These are phyloP conservation scores for Eleusine coracana DNA, from an alignment of 176 grass and related monocot genomes.

Conservation along the genomic window DNA sequence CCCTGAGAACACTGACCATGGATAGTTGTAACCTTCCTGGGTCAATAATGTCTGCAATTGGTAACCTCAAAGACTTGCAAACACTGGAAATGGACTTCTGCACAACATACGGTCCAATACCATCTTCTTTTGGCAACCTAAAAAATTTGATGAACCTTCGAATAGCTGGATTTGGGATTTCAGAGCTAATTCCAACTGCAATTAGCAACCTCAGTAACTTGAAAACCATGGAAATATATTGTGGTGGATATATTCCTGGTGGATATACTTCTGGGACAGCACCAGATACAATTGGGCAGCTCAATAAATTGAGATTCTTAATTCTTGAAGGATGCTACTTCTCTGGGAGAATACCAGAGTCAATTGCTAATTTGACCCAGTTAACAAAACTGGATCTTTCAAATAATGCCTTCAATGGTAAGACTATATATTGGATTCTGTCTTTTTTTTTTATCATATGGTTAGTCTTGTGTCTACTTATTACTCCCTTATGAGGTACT, in stretches of 20 bases:
- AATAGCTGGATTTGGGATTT: not conserved
- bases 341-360: conserved; percentile 32
- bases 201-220: conserved; percentile 23
- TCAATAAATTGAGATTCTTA: conserved; percentile 7
- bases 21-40: not conserved
- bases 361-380: conserved; percentile 2
- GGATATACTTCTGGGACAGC: not conserved
- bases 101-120: not conserved
- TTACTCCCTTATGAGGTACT: too few relatives aligned
- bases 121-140: conserved; percentile 12
- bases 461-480: not conserved
- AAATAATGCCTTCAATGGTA: not conserved
- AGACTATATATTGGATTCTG: not conserved
- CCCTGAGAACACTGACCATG: not conserved
- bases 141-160: not conserved
- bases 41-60: not conserved
- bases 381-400: not conserved
- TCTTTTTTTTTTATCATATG: not conserved
- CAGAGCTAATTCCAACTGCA: not conserved
- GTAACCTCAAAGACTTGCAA: not conserved
- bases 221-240: not conserved
- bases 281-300: conserved; percentile 13
- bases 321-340: not conserved
- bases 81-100: not conserved
- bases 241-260: not conserved